Conservation (phyloP, 2,329 filamentous ascomycete genomes). For the Xylariales sp. region DNA sequence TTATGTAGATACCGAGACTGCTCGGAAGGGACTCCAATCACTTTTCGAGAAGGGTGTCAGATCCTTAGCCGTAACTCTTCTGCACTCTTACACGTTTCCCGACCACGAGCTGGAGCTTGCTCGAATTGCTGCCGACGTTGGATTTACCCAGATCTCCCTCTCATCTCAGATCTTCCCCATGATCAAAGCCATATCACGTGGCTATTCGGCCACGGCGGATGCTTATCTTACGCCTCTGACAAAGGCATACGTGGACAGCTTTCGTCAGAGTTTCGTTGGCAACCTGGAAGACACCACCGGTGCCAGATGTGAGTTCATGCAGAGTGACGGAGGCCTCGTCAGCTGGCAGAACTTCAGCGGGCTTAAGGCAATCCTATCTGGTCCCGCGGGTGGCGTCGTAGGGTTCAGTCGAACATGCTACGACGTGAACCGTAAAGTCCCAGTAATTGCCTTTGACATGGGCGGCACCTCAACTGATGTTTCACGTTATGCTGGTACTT, state of each 20-base stretch:
- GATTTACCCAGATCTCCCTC: constrained; percentile 16
- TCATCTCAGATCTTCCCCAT: constrained; percentile 17
- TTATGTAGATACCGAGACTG: constrained; percentile 48
- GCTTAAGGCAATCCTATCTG: constrained; percentile 64
- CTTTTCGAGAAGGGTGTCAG: constrained; percentile 57
- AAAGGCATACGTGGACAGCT: constrained; percentile 15
- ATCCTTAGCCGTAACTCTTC: constrained; percentile 54
- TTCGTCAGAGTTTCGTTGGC: constrained; percentile 14
- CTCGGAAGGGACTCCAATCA: constrained; percentile 51
- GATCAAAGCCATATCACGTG: constrained; percentile 19
- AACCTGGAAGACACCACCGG: constrained; percentile 7
- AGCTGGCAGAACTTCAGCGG: constrained; percentile 63
- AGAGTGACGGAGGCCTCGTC: constrained; percentile 38
- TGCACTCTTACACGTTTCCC: constrained; percentile 70
- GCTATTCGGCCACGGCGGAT: constrained; percentile 16
- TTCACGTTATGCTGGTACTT: constrained; percentile 54
- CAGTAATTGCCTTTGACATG: constrained; percentile 77
- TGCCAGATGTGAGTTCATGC: constrained; percentile 24
- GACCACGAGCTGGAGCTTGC: constrained; percentile 60
- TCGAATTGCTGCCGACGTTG: constrained; percentile 43
- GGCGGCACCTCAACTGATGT: constrained; percentile 72
- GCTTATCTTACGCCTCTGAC: constrained; percentile 18
- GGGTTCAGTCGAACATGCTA: constrained; percentile 72
- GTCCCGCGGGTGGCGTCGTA: constrained; percentile 73
- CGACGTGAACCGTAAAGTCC: constrained; percentile 51